Percentiles rank a stretch among this genome's conserved stretches.
Conservation (phyloP, 2,329 filamentous ascomycete species). For the Diplodia mutila region DNA sequence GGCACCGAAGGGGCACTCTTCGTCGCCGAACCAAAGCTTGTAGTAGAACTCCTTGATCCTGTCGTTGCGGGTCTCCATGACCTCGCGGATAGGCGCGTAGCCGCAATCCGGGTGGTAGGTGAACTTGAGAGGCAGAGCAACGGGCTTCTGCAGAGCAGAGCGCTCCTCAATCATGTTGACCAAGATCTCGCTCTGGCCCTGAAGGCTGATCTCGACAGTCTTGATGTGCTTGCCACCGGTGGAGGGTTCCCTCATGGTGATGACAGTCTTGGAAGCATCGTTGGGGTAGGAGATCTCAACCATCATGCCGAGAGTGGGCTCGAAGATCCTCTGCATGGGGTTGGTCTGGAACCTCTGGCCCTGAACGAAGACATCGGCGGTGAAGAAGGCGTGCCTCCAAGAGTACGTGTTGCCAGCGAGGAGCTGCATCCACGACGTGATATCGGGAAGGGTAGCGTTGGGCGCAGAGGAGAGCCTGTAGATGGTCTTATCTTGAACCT, state of each 20-base stretch:
- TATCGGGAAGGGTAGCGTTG: conserved; percentile 72
- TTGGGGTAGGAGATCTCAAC: conserved; percentile 86
- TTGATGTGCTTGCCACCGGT: conserved; percentile 84
- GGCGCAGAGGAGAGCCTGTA: conserved; percentile 82
- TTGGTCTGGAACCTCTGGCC: conserved; percentile 97
- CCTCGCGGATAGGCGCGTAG: conserved; percentile 95
- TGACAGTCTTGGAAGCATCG: conserved; percentile 79
- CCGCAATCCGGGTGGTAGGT: conserved; percentile 93
- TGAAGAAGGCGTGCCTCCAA: conserved; percentile 94
- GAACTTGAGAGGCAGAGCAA: conserved; percentile 85
- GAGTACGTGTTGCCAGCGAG: conserved; percentile 84
- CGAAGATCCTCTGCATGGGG: conserved; percentile 88
- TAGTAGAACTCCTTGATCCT: conserved; percentile 99
- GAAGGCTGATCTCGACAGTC: conserved; percentile 82
- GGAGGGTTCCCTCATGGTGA: conserved; percentile 84
- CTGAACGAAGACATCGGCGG: conserved; percentile 90
- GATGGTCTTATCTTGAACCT: conserved; percentile 77
- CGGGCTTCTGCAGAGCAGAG: conserved; percentile 79
- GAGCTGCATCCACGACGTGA: conserved; percentile 84
- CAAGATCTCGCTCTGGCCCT: conserved; percentile 75
- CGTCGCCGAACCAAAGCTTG: conserved; percentile 93
- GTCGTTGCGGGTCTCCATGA: conserved; percentile 95
- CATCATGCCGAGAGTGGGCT: conserved; percentile 80
- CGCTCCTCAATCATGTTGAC: conserved; percentile 93
- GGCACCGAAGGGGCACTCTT: conserved; percentile 79